Base-by-base conservation (phyloP, 1,284 basidiomycete species). In the Inonotus hispidus region DNA sequence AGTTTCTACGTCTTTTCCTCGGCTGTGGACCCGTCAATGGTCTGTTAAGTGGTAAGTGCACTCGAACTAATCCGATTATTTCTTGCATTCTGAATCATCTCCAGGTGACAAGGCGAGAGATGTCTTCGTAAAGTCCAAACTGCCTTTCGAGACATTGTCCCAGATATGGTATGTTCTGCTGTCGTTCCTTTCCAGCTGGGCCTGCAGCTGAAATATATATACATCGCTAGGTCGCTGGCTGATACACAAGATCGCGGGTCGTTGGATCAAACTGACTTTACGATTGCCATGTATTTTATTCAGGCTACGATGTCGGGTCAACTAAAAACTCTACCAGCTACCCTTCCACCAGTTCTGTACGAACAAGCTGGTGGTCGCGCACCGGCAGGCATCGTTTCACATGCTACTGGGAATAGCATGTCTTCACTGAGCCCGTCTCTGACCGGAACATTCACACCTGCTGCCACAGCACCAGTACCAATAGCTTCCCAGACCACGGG, bases 261-360 rank as follows among this genome's bases (percentile, higher is more conserved):
- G 2, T 84, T 99, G 63, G 97, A 99, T 71, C 79, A 87, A 23
- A 83, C 90, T 47, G 97, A 99, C 74, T 99, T 99, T 71, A 90
- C 91, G 65, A 87, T 99, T 69, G 97, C 92, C 56, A 98, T 99
- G 97, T 93, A 91, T 72, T 83, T 95, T 70, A 96, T 98, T 67
- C 95, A 98, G 74, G 88, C 84, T 46, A 81, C 84, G 54, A 98
- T 99, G 95, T 86, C 89, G 54, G 85, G 87, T 58, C 82, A 89
- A 58, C 77, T 94, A 61, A 76, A 87, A 47, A 80, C 79, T 53
- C 82, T 99, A 50, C 97, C 97, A 10, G 72, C 84, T 1, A 76
- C 81, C 0, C 81, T 99, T 14, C 94, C 96, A n/a, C 87, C 92
- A 0, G 90, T 87, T 53, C 72, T 96, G n/a, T 97, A 98, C 71